Percentiles rank a stretch among this genome's conserved stretches.
phyloP scores from a whole-genome alignment of 2,329 filamentous ascomycete species.

The Epichloe amarillans region DNA sequence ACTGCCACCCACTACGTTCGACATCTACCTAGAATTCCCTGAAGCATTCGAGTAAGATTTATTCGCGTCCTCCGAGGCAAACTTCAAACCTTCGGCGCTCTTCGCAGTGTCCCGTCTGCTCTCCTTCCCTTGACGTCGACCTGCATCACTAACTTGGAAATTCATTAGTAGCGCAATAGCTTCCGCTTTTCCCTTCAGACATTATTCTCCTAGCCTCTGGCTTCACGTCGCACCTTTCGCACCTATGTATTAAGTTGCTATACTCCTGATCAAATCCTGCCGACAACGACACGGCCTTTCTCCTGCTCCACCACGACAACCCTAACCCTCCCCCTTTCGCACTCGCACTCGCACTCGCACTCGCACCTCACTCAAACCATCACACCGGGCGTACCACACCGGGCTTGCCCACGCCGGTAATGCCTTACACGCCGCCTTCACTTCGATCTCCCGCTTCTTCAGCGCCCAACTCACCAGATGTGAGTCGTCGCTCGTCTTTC shows the following conservation, averaged over 20 bases:
- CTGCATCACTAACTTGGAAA: neutral
- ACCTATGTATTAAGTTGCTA: conserved; percentile 1
- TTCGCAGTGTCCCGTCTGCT: too few relatives aligned
- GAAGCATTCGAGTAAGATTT: conserved; percentile 2
- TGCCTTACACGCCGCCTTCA: conserved; percentile 81
- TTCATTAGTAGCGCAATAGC: neutral
- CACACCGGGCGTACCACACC: conserved; percentile 8
- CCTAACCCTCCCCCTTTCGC: too few relatives aligned
- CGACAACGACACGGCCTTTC: neutral
- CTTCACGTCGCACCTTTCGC: neutral
- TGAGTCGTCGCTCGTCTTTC: conserved; percentile 46
- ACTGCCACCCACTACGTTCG: neutral
- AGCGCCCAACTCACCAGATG: conserved; percentile 39
- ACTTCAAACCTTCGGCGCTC: neutral
- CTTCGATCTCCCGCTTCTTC: conserved; percentile 50
- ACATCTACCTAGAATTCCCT: neutral
- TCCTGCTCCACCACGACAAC: neutral
- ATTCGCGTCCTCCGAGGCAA: neutral
- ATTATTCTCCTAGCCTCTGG: neutral
- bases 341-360: too few relatives aligned
- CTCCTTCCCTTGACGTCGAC: neutral
- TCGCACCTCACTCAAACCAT: conserved; percentile 2
- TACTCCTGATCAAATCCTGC: neutral
- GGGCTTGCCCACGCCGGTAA: conserved; percentile 30
- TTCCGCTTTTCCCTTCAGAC: neutral